Conservation (phyloP, 2,329 filamentous ascomycete species). For the Pestalotiopsis sp. region DNA sequence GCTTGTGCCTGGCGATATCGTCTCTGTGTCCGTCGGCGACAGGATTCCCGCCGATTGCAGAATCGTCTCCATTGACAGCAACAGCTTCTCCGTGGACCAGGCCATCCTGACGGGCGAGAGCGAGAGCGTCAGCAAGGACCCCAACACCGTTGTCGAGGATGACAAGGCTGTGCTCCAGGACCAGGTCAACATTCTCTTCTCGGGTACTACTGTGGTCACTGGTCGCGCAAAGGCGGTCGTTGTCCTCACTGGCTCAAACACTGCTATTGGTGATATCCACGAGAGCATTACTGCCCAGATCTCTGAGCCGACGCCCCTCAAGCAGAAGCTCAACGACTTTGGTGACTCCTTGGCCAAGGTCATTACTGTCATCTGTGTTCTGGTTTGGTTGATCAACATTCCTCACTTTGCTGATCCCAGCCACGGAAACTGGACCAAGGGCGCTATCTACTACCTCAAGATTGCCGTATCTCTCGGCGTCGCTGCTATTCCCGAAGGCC, state of each 20-base stretch:
- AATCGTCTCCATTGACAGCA: conserved; percentile 87
- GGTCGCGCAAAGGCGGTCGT: conserved; percentile 91
- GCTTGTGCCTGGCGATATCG: conserved; percentile 89
- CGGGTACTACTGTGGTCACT: conserved; percentile 94
- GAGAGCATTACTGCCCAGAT: conserved; percentile 98
- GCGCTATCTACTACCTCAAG: conserved; percentile 99
- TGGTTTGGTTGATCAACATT: conserved; percentile 99
- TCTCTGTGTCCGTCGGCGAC: conserved; percentile 86
- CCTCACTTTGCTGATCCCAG: conserved; percentile 94
- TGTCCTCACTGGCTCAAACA: conserved; percentile 83
- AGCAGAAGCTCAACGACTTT: conserved; percentile 99
- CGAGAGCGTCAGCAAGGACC: conserved; percentile 91
- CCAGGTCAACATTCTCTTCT: conserved; percentile 97
- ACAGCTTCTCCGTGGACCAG: conserved; percentile 95
- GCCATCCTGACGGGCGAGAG: conserved; percentile 97
- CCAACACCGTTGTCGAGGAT: conserved; percentile 66
- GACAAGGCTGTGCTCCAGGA: conserved; percentile 92
- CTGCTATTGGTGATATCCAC: conserved; percentile 97
- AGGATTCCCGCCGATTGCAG: conserved; percentile 94
- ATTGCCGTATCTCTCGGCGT: conserved; percentile 98
- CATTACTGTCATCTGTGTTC: conserved; percentile 92
- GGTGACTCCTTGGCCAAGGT: conserved; percentile 96
- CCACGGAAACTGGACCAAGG: conserved; percentile 92
- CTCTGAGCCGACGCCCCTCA: conserved; percentile 92
- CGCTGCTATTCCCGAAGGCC: conserved; percentile 93